Evolutionary conservation across 75 land plant genomes (phyloP), one percentile per base, ranked within the genome.

Genomic region (Sequoia sempervirens): DNA sequence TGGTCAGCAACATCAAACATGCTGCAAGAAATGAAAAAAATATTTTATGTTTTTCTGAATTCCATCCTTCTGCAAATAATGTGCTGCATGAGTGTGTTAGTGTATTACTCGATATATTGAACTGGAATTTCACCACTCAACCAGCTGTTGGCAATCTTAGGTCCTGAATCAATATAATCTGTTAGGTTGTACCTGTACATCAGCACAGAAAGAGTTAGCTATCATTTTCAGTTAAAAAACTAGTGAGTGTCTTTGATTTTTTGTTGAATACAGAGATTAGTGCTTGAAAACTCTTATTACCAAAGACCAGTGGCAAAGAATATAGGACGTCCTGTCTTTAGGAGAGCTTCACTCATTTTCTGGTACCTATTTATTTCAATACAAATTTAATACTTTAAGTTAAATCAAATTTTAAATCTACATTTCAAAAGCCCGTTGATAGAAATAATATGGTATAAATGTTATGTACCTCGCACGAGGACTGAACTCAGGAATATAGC

Each of bases 91-190:
- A 17, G 12, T 79, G 4, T 38, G 20, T 30, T 13, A 4, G 37
- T 52, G 41, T 40, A 37, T 26, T 61, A 92, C 93, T 46, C 0
- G 5, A 0, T 87, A 61, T 93, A 94, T n/a, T n/a, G 37, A 53
- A 92, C 90, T 43, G 91, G 94, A 52, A 13, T 14, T 18, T 88
- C 87, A 5, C 92, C 93, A 11, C 93, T 93, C 54, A 93, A 86
- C 96, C 93, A 93, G 75, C 90, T 88, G 74, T 94, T 91, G 28
- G 89, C 94, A 1, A 90, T 38, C 13, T 54, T 64, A 17, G 82
- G 45, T n/a, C 91, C 94, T 94, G 93, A 90, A 38, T 82, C 91
- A 41, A 93, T 90, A 69, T 94, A 94, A 68, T 90, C 72, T 14
- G 91, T 89, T 76, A 12, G 37, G 34, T 86, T 28, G 54, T 94